Conservation (phyloP, 441 rosid genomes). For the Pelargonium myrrhifolium region DNA sequence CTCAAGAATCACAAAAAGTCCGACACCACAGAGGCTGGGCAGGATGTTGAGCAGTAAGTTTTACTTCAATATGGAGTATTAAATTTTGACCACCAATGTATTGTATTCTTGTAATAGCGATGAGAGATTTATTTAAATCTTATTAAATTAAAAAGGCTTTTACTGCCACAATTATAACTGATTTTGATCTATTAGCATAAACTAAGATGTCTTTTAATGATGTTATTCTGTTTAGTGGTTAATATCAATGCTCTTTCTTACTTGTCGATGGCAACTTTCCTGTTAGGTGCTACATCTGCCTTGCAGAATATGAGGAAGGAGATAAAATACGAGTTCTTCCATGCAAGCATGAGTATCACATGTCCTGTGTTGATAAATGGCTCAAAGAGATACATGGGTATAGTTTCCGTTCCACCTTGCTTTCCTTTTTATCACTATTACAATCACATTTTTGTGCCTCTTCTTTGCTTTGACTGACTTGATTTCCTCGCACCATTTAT, state of each 20-base stretch:
- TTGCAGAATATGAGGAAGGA: conserved; percentile 61
- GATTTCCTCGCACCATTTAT: not conserved
- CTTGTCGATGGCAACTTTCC: too few relatives aligned
- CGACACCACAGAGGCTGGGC: conserved; percentile 22
- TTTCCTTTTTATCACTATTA: not conserved
- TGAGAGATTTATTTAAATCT: not conserved
- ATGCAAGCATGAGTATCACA: conserved; percentile 68
- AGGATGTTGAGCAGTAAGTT: conserved; percentile 52
- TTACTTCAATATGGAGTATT: not conserved
- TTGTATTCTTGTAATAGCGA: not conserved
- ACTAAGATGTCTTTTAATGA: too few relatives aligned
- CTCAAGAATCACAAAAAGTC: conserved; percentile 43
- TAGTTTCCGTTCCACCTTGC: not conserved
- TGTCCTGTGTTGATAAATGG: conserved; percentile 73
- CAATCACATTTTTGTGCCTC: not conserved
- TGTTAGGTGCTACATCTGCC: conserved; percentile 68
- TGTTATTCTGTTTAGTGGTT: too few relatives aligned
- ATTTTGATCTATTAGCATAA: too few relatives aligned
- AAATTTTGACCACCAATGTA: not conserved
- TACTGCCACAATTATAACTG: too few relatives aligned
- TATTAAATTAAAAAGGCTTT: too few relatives aligned
- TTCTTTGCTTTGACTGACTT: not conserved
- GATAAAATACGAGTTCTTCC: conserved; percentile 68
- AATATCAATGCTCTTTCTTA: not conserved
- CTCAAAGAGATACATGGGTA: conserved; percentile 80